Base-by-base conservation (phyloP, 176 grass and related monocot species). In the Tuctoria greenei region DNA sequence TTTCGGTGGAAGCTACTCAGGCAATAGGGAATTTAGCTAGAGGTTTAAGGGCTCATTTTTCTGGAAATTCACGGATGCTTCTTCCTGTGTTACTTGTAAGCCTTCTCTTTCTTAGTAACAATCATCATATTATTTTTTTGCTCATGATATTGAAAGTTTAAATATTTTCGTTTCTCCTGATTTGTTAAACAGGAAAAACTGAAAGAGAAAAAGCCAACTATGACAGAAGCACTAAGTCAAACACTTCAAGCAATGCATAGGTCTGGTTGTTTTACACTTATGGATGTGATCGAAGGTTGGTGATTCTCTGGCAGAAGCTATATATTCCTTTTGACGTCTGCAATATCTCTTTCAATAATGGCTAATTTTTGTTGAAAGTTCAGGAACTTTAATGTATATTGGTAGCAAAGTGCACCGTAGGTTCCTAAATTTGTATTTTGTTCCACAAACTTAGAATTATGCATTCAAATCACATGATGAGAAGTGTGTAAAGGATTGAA, bases 51-150 rank as follows among this genome's bases (percentile, higher is more conserved):
- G 86, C 78, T 28, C 84, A 99, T 73, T 99, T 95, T 95, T 84
- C 87, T 68, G 92, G 78, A 70, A 94, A 86, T 81, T 90, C 95
- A 64, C 84, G 95, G 59, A 84, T 86, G 93, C 72, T 99, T 25
- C 84, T 99, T 52, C 89, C 95, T 72, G 80, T 92, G 58, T 77
- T 99, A 67, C 95, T 99, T 81, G 95, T 99, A 90, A 99, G 95
- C 65, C 37, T 51, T 23, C 27, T 45, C 31, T 84, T 64, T 4
- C 10, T 55, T 31, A 42, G 36, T 78, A 59, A 72, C 34, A 50
- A 66, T 41, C 18, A 67, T 58, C 16, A 59, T 17, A 68, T 24
- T 7, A 5, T 62, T 20, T 55, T 10, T 18, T 42, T 82, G 49
- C 8, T 83, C 68, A 8, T 64, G 43, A 69, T 81, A 42, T 71